Base-by-base conservation (phyloP, 352 stramenopile genomes). In the Elongisporangium anandrum region DNA sequence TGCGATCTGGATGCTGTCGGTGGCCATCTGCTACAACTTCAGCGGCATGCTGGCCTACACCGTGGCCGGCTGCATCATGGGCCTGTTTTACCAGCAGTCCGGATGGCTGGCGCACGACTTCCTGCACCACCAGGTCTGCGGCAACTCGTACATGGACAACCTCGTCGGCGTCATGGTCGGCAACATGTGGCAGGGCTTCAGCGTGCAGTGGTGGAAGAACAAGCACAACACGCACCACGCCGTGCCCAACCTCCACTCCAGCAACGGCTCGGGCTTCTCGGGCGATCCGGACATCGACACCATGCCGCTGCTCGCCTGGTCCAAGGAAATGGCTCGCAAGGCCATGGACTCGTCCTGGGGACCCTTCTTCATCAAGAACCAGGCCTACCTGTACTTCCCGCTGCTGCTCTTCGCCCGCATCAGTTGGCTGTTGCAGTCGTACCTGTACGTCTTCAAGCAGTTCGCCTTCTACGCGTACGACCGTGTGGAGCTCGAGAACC, bases 141-240 rank as follows among this genome's bases (percentile, higher is more conserved):
- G 93, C 47, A 92, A 98, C 53, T 90, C 97, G 63, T 85, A 85
- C 59, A 91, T 97, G 58, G 95, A 94, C 55, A 96, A 99, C 70
- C 75, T 97, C 23, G 79, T 92, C 39, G 96, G 95, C 45, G 81
- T 98, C 17, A 85, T 99, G 53, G 96, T 98, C 69, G 97, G 97
- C 50, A 94, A 99, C 78, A 63, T 99, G 7, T 98, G 96, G 90
- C 97, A 99, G 83, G 97, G 97, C 52, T 99, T 98, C 76, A 98
- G 88, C 52, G 94, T 98, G 52, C 81, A 92, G 59, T 98, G 93
- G 95, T 98, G 93, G 95, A 98, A 98, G 72, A 98, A 98, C 81
- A 98, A 98, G 82, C 97, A 99, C 86, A 99, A 99, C 74, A 97
- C 96, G 53, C 97, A 99, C 81, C 97, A 99, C 75, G 95, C 96